A percentile compares a stretch with the other conserved stretches of the same genome.
phyloP scores from a whole-genome alignment of 176 grass and related monocot species.

The Alloteropsis semialata region DNA sequence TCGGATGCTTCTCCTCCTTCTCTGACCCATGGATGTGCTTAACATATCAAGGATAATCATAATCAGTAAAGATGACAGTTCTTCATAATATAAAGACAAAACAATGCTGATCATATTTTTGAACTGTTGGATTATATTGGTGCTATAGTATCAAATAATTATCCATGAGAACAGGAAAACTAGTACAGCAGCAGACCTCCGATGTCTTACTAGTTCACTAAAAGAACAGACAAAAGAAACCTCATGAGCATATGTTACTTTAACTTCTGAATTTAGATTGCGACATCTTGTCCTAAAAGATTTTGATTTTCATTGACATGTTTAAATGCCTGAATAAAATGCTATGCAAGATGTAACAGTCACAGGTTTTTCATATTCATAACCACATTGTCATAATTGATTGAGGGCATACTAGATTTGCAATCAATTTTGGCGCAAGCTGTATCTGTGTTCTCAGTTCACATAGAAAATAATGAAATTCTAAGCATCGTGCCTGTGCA shows the following conservation, averaged over 20 bases:
- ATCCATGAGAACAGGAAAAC: background rate
- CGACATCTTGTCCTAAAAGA: background rate
- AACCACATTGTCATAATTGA: slow-evolving; percentile 10
- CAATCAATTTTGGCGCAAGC: background rate
- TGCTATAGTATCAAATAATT: background rate
- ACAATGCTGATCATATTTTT: background rate
- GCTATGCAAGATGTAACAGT: background rate
- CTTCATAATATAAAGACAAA: background rate
- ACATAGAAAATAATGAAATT: background rate
- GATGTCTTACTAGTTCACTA: background rate
- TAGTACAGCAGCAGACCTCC: background rate
- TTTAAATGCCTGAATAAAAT: background rate
- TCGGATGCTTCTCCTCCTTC: slow-evolving; percentile 94
- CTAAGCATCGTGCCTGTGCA: background rate
- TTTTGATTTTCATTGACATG: background rate
- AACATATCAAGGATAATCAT: slow-evolving; percentile 32
- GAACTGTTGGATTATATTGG: background rate
- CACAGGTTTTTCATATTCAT: background rate
- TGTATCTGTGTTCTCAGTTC: background rate
- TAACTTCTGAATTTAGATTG: background rate
- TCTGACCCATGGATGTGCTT: slow-evolving; percentile 98
- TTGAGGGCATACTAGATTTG: background rate
- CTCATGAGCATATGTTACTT: background rate
- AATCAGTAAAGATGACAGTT: slow-evolving; percentile 15
- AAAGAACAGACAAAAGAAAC: background rate